These are phyloP conservation scores for Chrysopogon serrulatus DNA, from an alignment of 176 grass and related monocot species.

Conservation along the genomic window DNA sequence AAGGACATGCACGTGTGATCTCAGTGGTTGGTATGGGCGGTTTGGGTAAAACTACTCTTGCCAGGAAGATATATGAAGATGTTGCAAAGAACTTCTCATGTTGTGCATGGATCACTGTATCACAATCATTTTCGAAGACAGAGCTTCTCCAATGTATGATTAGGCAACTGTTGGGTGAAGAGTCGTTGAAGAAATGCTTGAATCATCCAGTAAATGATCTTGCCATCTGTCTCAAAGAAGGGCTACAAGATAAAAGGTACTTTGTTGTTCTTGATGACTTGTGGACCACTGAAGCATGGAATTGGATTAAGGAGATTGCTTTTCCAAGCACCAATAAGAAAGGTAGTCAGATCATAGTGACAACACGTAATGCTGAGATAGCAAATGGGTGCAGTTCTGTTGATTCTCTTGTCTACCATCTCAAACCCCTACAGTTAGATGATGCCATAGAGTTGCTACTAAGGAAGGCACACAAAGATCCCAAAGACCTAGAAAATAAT, in stretches of 20 bases:
- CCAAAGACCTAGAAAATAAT: neutral
- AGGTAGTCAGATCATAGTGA: neutral
- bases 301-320: neutral
- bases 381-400: neutral
- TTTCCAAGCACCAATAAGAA: too few species aligned
- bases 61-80: neutral
- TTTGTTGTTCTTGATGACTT: slow-evolving; percentile 33
- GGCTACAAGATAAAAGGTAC: neutral
- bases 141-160: neutral
- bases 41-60: slow-evolving; percentile 34
- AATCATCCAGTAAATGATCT: neutral
- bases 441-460: neutral
- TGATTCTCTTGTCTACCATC: neutral
- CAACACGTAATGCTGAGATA: neutral
- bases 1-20: too few species aligned
- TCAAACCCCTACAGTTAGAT: neutral
- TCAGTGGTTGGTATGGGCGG: slow-evolving; percentile 7
- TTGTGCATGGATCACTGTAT: slow-evolving; percentile 24
- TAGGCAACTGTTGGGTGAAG: neutral
- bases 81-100: too few species aligned
- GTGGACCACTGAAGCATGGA: neutral
- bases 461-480: neutral
- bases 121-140: neutral
- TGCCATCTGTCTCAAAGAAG: neutral
- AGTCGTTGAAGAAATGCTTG: neutral